phyloP scores from a whole-genome alignment of 1,284 basidiomycete species.

The Fomitopsis schrenkii region DNA sequence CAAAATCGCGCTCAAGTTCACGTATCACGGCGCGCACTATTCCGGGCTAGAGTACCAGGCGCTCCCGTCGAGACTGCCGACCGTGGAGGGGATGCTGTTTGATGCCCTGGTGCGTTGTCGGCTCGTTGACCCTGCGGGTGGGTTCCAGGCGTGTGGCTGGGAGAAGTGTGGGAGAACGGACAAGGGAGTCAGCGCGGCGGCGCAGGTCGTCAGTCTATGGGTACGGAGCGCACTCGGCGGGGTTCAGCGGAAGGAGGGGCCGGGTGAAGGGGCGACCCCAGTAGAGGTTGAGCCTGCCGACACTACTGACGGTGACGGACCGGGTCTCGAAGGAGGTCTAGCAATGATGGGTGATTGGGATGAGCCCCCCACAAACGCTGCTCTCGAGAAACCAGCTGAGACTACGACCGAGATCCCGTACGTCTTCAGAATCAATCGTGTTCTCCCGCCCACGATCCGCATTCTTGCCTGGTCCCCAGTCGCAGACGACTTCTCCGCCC shows the following conservation, averaged over 20 bases:
- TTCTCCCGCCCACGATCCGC: slow-evolving; percentile 87
- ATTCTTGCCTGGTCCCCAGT: slow-evolving; percentile 97
- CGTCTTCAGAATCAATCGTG: slow-evolving; percentile 79
- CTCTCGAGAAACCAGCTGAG: slow-evolving; percentile 21
- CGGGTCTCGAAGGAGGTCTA: slow-evolving; percentile 27
- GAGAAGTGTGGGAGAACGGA: slow-evolving; percentile 93
- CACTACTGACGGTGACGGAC: not conserved
- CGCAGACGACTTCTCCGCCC: slow-evolving; percentile 75
- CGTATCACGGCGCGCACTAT: slow-evolving; percentile 91
- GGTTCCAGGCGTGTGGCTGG: slow-evolving; percentile 87
- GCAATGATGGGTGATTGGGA: slow-evolving; percentile 23
- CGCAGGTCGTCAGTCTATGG: slow-evolving; percentile 93
- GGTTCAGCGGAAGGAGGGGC: not conserved
- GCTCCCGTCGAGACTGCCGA: slow-evolving; percentile 69
- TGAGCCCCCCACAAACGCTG: slow-evolving; percentile 25
- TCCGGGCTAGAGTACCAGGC: slow-evolving; percentile 85
- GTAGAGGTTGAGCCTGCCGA: not conserved
- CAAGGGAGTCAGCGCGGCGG: slow-evolving; percentile 90
- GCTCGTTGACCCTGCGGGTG: slow-evolving; percentile 69
- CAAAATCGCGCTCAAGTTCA: slow-evolving; percentile 91
- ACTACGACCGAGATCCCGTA: slow-evolving; percentile 68
- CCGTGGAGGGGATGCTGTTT: slow-evolving; percentile 88
- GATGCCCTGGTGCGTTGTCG: slow-evolving; percentile 75
- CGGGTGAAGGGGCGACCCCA: not conserved
- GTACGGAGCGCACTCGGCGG: slow-evolving; percentile 59